phyloP scores from a whole-genome alignment of 768 basidiomycete genomes.

The Panaeolus cyanescens region DNA sequence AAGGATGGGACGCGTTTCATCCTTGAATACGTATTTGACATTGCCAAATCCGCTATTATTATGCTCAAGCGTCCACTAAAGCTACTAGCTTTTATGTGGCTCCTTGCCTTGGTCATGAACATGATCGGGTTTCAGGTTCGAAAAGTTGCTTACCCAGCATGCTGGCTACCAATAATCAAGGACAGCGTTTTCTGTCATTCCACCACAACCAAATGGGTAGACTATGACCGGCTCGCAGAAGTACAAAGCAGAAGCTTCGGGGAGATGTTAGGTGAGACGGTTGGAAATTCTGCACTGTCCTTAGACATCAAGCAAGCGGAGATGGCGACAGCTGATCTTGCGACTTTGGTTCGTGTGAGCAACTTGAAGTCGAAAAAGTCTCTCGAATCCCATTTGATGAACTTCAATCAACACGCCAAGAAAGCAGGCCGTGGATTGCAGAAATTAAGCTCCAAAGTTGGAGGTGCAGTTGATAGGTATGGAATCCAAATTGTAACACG shows the following conservation, averaged over 20 bases:
- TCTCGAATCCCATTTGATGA: conserved; percentile 50
- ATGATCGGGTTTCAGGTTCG: conserved; percentile 44
- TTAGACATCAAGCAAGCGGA: conserved; percentile 76
- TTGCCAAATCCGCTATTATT: conserved; percentile 47
- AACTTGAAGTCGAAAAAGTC: conserved; percentile 60
- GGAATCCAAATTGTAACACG: conserved; percentile 20
- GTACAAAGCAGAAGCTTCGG: conserved; percentile 65
- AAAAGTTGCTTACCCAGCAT: conserved; percentile 57
- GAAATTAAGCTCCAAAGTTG: conserved; percentile 65
- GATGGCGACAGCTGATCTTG: conserved; percentile 73
- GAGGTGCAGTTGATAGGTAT: conserved; percentile 74
- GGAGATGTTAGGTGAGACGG: conserved; percentile 59
- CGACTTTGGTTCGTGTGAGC: conserved; percentile 63
- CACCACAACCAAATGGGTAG: conserved; percentile 39
- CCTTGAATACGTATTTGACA: conserved; percentile 45
- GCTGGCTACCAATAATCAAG: conserved; percentile 62
- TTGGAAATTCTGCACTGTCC: conserved; percentile 60
- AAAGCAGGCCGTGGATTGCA: conserved; percentile 60
- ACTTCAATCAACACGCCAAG: conserved; percentile 65
- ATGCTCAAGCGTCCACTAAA: conserved; percentile 60
- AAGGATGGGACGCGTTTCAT: conserved; percentile 30
- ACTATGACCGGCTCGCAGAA: conserved; percentile 63
- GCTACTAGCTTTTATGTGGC: conserved; percentile 50
- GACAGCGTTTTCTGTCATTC: conserved; percentile 43
- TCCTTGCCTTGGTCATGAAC: conserved; percentile 48